Conservation (phyloP, 441 rosid genomes). For the Arabidopsis lyrata region DNA sequence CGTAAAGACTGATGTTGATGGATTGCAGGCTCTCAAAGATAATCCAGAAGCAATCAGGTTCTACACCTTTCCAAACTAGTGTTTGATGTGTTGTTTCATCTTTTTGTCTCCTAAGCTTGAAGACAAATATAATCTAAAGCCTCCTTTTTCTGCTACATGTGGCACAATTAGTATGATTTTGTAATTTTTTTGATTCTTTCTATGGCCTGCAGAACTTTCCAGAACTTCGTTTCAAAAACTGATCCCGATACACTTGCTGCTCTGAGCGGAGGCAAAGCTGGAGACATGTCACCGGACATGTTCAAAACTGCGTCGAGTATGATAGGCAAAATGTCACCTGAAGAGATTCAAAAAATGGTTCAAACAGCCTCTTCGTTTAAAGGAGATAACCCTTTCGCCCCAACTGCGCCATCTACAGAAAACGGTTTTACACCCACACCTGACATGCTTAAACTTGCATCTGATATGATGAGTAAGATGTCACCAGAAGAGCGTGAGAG, state of each 20-base stretch:
- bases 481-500: constrained; percentile 70
- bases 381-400: constrained; percentile 54
- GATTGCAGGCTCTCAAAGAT: constrained; percentile 65
- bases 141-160: constrained; percentile 24
- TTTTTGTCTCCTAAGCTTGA: constrained; percentile 15
- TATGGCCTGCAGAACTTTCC: constrained; percentile 69
- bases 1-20: constrained; percentile 54
- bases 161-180: neutral
- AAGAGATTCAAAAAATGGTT: constrained; percentile 86
- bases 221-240: constrained; percentile 74
- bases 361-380: constrained; percentile 81
- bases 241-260: constrained; percentile 79
- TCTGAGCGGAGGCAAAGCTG: constrained; percentile 71
- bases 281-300: constrained; percentile 83
- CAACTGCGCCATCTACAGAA: constrained; percentile 46
- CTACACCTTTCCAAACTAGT: constrained; percentile 29
- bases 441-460: constrained; percentile 70
- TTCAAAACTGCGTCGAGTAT: constrained; percentile 77
- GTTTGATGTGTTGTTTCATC: constrained; percentile 26
- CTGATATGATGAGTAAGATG: constrained; percentile 69
- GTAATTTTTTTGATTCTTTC: neutral
- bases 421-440: constrained; percentile 59
- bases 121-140: neutral
- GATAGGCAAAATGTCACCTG: constrained; percentile 89
- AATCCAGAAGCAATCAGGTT: constrained; percentile 89